These are phyloP conservation scores for Agastache rugosa DNA, from an alignment of 257 asterid species.

Conservation along the genomic window DNA sequence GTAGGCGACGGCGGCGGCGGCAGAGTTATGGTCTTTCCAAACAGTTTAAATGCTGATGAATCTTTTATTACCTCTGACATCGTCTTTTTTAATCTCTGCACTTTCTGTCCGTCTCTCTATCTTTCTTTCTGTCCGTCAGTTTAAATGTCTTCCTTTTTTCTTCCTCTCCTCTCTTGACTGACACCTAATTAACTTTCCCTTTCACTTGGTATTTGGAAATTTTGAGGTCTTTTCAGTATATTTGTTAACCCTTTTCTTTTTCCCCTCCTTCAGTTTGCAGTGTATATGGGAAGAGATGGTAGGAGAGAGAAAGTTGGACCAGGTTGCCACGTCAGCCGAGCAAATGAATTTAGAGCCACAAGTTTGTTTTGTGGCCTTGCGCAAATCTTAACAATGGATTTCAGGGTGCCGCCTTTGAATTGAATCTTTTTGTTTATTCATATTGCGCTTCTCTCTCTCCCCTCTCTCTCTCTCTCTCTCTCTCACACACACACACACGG, in stretches of 20 bases:
- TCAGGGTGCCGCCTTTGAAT: conserved; percentile 20
- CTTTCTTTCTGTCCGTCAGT: not conserved
- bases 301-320: conserved; percentile 43
- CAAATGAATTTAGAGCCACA: conserved; percentile 70
- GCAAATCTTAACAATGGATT: conserved; percentile 50
- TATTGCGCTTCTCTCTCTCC: not conserved
- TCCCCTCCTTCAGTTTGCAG: conserved; percentile 30
- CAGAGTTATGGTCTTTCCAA: conserved; percentile 73
- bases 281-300: conserved; percentile 35
- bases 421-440: conserved; percentile 27
- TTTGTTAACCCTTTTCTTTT: conserved; percentile 14
- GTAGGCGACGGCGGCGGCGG: not conserved
- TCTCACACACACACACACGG: not conserved
- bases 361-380: conserved; percentile 69
- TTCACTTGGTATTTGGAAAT: conserved; percentile 21
- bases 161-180: not conserved
- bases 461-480: not conserved
- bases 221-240: conserved; percentile 14
- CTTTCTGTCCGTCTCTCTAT: conserved; percentile 17
- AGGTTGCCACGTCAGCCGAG: conserved; percentile 56
- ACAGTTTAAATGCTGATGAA: conserved; percentile 64
- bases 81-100: conserved; percentile 28
- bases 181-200: not conserved
- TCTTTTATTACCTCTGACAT: conserved; percentile 61
- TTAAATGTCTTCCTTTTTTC: not conserved